Evolutionary conservation across 345 rosid genomes (phyloP).

Genomic region (Lagerstroemia speciosa): DNA sequence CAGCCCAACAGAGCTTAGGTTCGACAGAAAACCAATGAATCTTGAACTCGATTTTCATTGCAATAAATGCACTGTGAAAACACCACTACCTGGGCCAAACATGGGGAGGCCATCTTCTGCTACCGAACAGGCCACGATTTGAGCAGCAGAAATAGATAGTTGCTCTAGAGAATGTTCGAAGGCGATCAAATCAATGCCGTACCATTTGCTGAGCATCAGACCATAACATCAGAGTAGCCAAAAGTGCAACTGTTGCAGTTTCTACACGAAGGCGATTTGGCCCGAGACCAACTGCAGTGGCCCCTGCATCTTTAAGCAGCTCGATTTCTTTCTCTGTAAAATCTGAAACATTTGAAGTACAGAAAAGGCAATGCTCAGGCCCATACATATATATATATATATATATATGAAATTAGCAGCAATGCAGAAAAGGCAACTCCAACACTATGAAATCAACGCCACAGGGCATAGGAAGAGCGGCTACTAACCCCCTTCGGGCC

Average conservation of each 20-base stretch:
- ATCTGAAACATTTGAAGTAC: constrained; percentile 21
- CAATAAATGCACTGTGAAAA: background rate
- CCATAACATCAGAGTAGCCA: constrained; percentile 78
- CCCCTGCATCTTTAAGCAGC: constrained; percentile 55
- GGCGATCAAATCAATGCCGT: constrained; percentile 10
- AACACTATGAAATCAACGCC: background rate
- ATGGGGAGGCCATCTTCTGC: too few species aligned
- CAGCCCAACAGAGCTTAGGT: too few species aligned
- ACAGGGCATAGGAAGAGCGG: background rate
- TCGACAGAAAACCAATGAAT: too few species aligned
- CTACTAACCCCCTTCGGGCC: constrained; percentile 85
- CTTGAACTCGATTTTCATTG: too few species aligned
- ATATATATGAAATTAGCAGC: background rate
- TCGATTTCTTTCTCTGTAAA: constrained; percentile 54
- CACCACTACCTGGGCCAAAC: background rate
- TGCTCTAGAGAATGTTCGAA: background rate
- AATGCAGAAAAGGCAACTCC: background rate
- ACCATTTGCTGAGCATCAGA: constrained; percentile 44
- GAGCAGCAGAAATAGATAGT: background rate
- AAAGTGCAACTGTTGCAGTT: constrained; percentile 79
- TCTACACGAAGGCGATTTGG: constrained; percentile 80
- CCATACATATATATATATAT: too few species aligned
- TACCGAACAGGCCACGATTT: background rate
- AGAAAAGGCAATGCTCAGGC: background rate
- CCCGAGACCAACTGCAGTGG: constrained; percentile 67